Evolutionary conservation across 345 rosid genomes (phyloP).

Genomic region (Gossypium thurberi): DNA sequence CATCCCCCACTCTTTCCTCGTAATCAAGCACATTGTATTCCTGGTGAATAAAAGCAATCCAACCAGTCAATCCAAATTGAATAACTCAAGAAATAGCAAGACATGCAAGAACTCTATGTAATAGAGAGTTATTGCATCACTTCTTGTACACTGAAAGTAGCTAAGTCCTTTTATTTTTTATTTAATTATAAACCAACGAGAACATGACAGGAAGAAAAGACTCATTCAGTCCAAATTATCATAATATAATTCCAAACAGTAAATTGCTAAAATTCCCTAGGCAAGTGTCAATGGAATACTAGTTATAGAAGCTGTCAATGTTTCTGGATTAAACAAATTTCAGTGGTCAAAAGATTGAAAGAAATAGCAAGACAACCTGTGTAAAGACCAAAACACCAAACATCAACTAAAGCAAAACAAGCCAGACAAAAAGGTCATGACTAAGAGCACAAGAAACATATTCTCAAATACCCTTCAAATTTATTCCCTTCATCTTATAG

Average conservation of each 20-base stretch:
- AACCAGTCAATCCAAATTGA: slow-evolving; percentile 13
- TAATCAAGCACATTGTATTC: slow-evolving; percentile 92
- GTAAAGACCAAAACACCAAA: neutral
- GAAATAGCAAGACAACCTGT: neutral
- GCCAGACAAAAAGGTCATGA: neutral
- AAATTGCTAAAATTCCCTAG: neutral
- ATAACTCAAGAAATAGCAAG: neutral
- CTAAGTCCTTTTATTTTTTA: no score
- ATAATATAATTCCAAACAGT: neutral
- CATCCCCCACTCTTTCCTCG: slow-evolving; percentile 86
- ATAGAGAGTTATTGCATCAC: no score
- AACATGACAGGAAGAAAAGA: neutral
- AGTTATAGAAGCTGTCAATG: neutral
- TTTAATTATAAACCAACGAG: no score
- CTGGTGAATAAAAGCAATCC: slow-evolving; percentile 32
- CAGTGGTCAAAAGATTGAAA: neutral
- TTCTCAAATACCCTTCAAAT: no score
- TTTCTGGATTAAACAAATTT: neutral
- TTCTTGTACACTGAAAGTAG: no score
- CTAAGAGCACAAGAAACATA: neutral
- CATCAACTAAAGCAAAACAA: neutral
- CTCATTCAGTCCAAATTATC: neutral
- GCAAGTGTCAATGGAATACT: neutral
- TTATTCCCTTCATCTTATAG: neutral
- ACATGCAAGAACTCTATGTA: no score